Base-by-base conservation (phyloP, 2,329 filamentous ascomycete species). In the Alternaria dauci region DNA sequence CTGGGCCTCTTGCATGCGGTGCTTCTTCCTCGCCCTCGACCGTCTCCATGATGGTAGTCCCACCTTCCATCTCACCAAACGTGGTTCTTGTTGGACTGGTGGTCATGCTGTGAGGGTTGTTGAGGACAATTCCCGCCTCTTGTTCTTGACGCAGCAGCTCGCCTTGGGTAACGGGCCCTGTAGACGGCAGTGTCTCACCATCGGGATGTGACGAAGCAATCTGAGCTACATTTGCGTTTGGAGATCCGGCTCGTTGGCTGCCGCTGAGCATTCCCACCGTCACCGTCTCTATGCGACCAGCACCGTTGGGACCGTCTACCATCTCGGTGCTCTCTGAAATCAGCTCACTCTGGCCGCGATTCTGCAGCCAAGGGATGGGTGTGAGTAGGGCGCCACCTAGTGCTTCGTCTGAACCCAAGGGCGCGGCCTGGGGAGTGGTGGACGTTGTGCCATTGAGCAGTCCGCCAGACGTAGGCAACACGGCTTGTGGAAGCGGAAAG, bases 381-480 rank as follows among this genome's bases (percentile, higher is more conserved):
- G 94, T 98, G 51, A 99, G 83, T 18, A 97, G 83, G 0, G 95
- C 95, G 7, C 95, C 95, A 23, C 94, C 94, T 1, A 98, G 82
- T 12, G 90, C 91, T 76, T 97, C 94, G 71, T 98, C 94, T 50
- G 91, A 93, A 2, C 93, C 94, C 7, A 94, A 81, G 0, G 80
- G 68, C 1, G 71, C 66, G 5, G 78, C 69, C 67, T 78, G 67
- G 63, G 76, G 48, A 3, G 63, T 64, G 18, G 85, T 82, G 2
- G 67, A 62, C n/a, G 83, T 81, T 8, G 84, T 78, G 26, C 91
- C 91, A 72, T 95, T 94, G 53, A 84, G 78, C 53, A 84, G 77
- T 74, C 77, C 64, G 79, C 79, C 79, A 52, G 86, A 85, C 46
- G 80, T 79, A 6, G 78, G 74, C 64, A 80, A 72, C 8, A 89